phyloP scores from a whole-genome alignment of 495 filamentous ascomycete species.

The Chaetomium fimeti region DNA sequence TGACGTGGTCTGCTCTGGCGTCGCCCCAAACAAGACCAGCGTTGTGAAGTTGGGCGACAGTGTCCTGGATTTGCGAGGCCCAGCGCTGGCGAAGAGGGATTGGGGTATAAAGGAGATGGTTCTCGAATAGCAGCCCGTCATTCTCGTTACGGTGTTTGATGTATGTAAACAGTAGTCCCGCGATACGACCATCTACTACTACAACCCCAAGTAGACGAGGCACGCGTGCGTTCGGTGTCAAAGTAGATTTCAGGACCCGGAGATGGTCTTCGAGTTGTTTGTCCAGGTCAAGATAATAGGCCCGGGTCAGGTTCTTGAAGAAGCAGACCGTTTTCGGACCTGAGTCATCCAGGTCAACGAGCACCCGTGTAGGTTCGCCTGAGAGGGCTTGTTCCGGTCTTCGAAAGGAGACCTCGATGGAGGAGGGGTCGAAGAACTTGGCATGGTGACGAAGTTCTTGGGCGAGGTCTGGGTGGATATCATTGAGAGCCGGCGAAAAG shows the following conservation, averaged over 20 bases:
- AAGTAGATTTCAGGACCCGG: conserved; percentile 10
- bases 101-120: conserved; percentile 6
- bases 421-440: conserved; percentile 18
- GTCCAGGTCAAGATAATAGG: neutral
- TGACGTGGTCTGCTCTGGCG: conserved; percentile 47
- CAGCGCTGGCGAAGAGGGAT: conserved; percentile 23
- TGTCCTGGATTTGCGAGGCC: conserved; percentile 25
- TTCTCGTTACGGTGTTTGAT: conserved; percentile 14
- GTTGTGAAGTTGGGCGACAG: conserved; percentile 34
- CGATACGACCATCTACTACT: neutral
- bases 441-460: conserved; percentile 13
- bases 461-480: conserved; percentile 17
- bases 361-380: conserved; percentile 15
- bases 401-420: conserved; percentile 20
- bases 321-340: conserved; percentile 22
- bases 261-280: conserved; percentile 17
- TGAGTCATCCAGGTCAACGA: conserved; percentile 21
- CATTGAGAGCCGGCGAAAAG: neutral
- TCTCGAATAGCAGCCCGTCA: conserved; percentile 9
- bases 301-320: conserved; percentile 15
- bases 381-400: conserved; percentile 17
- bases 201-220: conserved; percentile 8
- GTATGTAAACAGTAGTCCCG: conserved; percentile 18
- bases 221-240: conserved; percentile 11
- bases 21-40: conserved; percentile 48